Evolutionary conservation across 331 rosid species (phyloP).

Genomic region (Cydonia oblonga): DNA sequence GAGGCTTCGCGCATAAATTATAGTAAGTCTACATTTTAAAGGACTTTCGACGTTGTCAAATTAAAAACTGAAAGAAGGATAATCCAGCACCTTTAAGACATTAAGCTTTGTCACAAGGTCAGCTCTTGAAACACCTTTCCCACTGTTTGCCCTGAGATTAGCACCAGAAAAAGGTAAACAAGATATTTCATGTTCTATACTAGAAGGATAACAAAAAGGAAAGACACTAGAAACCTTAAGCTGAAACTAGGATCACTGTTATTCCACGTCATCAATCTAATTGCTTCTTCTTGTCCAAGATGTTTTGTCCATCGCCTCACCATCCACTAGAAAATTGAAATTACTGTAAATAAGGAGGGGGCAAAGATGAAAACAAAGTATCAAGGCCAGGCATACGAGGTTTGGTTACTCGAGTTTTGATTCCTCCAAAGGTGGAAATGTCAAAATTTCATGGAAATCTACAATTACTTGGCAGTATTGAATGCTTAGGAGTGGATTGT

Average conservation of each 20-base stretch:
- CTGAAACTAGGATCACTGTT: conserved; percentile 77
- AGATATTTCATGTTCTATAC: neutral
- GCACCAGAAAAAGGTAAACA: conserved; percentile 6
- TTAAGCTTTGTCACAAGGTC: conserved; percentile 54
- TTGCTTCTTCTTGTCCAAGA: conserved; percentile 78
- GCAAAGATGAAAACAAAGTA: neutral
- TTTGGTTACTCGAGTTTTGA: neutral
- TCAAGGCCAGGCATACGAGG: neutral
- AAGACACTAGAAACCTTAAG: conserved; percentile 42
- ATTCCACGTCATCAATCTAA: conserved; percentile 76
- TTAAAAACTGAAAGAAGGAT: conserved; percentile 4
- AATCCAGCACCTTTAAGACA: conserved; percentile 45
- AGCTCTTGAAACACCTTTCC: conserved; percentile 59
- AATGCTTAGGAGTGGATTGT: neutral
- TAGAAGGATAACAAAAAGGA: neutral
- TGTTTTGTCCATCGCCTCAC: conserved; percentile 72
- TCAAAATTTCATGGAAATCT: neutral
- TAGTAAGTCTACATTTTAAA: neutral
- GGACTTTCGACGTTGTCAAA: neutral
- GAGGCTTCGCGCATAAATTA: neutral
- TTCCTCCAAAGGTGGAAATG: neutral
- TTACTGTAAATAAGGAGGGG: neutral
- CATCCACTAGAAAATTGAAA: conserved; percentile 61
- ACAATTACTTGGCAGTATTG: neutral
- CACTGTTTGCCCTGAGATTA: conserved; percentile 52